Percentiles rank a stretch among this genome's conserved stretches.
Conservation (phyloP, 495 filamentous ascomycete species). For the Talaromyces trachyspermus region DNA sequence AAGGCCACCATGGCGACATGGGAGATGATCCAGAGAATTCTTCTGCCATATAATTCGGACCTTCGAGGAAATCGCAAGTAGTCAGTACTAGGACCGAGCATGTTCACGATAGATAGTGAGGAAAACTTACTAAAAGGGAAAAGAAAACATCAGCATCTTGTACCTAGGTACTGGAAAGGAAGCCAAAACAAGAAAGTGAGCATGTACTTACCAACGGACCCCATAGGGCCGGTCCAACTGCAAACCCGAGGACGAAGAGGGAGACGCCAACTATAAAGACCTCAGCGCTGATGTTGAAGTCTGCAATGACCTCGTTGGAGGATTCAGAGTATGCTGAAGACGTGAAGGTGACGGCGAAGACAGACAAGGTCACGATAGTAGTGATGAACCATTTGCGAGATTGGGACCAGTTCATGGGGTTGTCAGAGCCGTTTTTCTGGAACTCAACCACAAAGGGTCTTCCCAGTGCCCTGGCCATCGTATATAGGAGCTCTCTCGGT, state of each 20-base stretch:
- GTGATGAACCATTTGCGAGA: slow-evolving; percentile 16
- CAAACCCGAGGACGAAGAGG: slow-evolving; percentile 44
- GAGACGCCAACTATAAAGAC: slow-evolving; percentile 42
- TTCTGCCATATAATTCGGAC: slow-evolving; percentile 53
- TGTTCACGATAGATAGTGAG: too few species aligned
- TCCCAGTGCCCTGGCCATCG: slow-evolving; percentile 44
- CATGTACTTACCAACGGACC: slow-evolving; percentile 43
- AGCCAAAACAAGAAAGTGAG: not conserved
- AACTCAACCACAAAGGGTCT: slow-evolving; percentile 61
- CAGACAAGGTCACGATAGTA: slow-evolving; percentile 12
- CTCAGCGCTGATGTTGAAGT: slow-evolving; percentile 33
- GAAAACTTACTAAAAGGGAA: not conserved
- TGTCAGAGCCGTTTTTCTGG: slow-evolving; percentile 50
- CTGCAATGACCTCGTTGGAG: slow-evolving; percentile 23
- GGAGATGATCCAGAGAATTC: slow-evolving; percentile 7
- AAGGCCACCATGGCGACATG: slow-evolving; percentile 40
- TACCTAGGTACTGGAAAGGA: too few species aligned
- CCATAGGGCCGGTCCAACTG: slow-evolving; percentile 37
- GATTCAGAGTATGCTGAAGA: slow-evolving; percentile 41
- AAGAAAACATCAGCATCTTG: not conserved
- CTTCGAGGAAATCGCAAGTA: not conserved
- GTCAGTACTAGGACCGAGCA: too few species aligned
- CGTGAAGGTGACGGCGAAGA: slow-evolving; percentile 18
- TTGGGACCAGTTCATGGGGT: slow-evolving; percentile 47
- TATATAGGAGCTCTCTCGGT: slow-evolving; percentile 33